These are phyloP conservation scores for Trichoderma erinaceum DNA, from an alignment of 495 filamentous ascomycete species.

Conservation along the genomic window DNA sequence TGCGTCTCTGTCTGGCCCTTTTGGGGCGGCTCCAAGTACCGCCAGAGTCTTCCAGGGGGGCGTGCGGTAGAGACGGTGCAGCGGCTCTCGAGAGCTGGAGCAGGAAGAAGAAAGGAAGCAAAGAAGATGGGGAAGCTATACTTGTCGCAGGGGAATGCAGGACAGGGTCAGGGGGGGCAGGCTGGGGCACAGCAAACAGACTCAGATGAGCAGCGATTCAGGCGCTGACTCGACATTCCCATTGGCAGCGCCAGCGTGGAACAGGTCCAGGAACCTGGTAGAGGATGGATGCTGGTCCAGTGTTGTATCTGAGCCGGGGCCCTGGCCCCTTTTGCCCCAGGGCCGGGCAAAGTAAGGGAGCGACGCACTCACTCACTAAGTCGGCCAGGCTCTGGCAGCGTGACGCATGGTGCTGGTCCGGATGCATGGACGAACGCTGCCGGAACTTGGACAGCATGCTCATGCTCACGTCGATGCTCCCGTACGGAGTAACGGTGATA, in stretches of 20 bases:
- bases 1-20: not conserved
- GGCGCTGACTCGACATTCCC: not conserved
- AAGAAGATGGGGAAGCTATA: not conserved
- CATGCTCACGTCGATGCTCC: no score
- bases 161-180: not conserved
- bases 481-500: no score
- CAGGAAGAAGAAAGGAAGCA: not conserved
- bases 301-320: not conserved
- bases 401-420: conserved; percentile 8
- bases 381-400: not conserved
- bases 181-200: not conserved
- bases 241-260: not conserved
- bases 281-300: not conserved
- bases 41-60: not conserved
- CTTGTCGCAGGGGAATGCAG: not conserved
- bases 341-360: not conserved
- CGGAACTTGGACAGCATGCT: no score
- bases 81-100: conserved; percentile 5
- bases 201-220: conserved; percentile 1
- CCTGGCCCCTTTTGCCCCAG: not conserved
- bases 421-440: not conserved
- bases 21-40: not conserved
- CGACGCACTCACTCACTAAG: no score
- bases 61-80: not conserved
- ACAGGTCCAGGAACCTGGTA: conserved; percentile 12